Evolutionary conservation across 805 yeast genomes (phyloP), one percentile per base, ranked within the genome.

Genomic region (Nadsonia fulvescens): DNA sequence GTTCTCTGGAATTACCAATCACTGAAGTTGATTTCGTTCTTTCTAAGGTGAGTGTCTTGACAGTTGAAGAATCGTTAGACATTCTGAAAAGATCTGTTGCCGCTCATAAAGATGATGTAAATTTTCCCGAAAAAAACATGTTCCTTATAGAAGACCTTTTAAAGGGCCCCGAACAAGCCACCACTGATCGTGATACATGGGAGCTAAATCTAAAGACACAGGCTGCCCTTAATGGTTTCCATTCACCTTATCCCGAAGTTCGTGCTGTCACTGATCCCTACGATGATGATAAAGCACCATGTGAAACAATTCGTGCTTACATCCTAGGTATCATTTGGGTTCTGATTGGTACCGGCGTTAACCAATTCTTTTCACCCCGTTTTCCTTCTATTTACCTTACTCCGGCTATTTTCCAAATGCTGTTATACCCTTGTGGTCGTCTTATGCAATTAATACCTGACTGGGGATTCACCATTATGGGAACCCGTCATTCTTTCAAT

Each of bases 241-340:
- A 52, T 32, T 63, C 70, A 2, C 70, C 71, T 4, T 65, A 65
- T 33, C 70, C 71, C 3, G 73, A 67, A 39, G 66, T 66, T 10
- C 43, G 73, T 23, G 58, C 72, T 4, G 63, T 68, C 14, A 57
- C 65, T 6, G 63, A 58, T 21, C 60, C 68, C 1, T 49, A 37
- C 23, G 72, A 67, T 37, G 67, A 65, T 31, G 58, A 61, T 2
- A 26, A 34, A 8, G 33, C 52, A 10, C 60, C 62, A 2, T 49
- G 48, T 14, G 69, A 66, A 31, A 64, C 70, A 6, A 34, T 61
- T 27, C 49, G 72, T 27, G 63, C 58, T 2, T 66, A 64, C 41
- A 15, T 35, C 10, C 28, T 38, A 3, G 43, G 38, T 9, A 19
- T 37, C 8, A 17, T 33, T 7, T 66, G 69, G 71, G 47, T 62